A percentile compares a stretch with the other conserved stretches of the same genome.
These are phyloP conservation scores for Dispira simplex DNA, from an alignment of 192 early-diverging fungal genomes.

Conservation along the genomic window DNA sequence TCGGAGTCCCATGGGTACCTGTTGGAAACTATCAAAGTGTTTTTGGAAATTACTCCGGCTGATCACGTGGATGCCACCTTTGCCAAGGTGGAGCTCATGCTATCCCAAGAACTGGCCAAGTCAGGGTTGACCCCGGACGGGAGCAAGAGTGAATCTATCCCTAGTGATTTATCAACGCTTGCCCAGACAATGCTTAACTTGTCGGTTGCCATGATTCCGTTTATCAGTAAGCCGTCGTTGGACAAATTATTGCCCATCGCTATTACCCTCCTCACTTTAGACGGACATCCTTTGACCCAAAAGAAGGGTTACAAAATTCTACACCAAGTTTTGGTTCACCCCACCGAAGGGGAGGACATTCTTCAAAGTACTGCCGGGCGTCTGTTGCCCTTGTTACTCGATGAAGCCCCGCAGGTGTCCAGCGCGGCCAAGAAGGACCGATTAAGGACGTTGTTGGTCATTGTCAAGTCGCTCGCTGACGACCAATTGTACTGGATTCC, in stretches of 20 bases:
- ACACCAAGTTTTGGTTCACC: slow-evolving; percentile 31
- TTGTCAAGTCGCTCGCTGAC: slow-evolving; percentile 44
- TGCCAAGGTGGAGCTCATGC: slow-evolving; percentile 38
- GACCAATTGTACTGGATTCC: slow-evolving; percentile 76
- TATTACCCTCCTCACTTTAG: slow-evolving; percentile 35
- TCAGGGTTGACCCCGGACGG: not conserved
- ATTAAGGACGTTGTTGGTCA: slow-evolving; percentile 42
- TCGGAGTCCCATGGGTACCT: slow-evolving; percentile 47
- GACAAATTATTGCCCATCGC: slow-evolving; percentile 35
- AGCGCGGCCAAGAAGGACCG: slow-evolving; percentile 71
- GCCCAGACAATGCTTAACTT: slow-evolving; percentile 85
- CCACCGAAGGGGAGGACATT: slow-evolving; percentile 24
- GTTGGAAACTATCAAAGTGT: slow-evolving; percentile 48
- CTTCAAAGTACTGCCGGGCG: slow-evolving; percentile 19
- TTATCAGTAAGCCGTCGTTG: slow-evolving; percentile 51
- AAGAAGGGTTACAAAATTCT: slow-evolving; percentile 95
- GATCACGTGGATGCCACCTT: slow-evolving; percentile 47
- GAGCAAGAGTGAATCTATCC: not conserved
- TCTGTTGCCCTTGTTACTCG: slow-evolving; percentile 24
- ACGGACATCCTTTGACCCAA: slow-evolving; percentile 61
- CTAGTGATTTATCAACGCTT: slow-evolving; percentile 29
- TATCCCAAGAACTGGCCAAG: slow-evolving; percentile 36
- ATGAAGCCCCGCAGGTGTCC: slow-evolving; percentile 48
- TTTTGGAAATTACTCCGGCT: slow-evolving; percentile 40
- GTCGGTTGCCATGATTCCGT: slow-evolving; percentile 50